These are phyloP conservation scores for Effrenium voratum DNA, from an alignment of 73 alveolate species.

Conservation along the genomic window DNA sequence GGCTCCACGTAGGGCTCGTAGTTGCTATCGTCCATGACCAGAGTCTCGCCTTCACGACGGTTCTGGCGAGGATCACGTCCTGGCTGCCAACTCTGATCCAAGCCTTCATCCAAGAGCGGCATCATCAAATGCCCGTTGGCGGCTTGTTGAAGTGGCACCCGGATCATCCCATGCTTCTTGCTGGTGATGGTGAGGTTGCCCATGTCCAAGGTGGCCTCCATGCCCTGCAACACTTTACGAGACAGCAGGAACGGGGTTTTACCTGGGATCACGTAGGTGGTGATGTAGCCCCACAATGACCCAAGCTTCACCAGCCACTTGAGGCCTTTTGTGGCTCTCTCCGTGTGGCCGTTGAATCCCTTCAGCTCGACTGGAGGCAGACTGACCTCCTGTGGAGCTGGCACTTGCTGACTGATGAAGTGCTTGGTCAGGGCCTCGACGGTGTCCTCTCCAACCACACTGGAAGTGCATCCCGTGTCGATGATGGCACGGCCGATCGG, in stretches of 20 bases:
- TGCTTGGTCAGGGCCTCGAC: neutral
- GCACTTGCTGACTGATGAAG: neutral
- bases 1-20: too few species aligned
- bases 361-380: conserved; percentile 43
- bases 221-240: conserved; percentile 5
- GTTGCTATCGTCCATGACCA: too few species aligned
- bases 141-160: neutral
- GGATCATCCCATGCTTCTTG: neutral
- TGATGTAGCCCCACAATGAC: neutral
- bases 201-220: conserved; percentile 19
- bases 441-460: neutral
- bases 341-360: neutral
- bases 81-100: too few species aligned
- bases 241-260: neutral
- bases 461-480: conserved; percentile 31
- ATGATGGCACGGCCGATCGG: neutral
- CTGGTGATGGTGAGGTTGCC: neutral
- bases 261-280: neutral
- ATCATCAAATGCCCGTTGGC: conserved; percentile 24
- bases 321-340: neutral
- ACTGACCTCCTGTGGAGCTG: neutral
- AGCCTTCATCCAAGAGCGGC: neutral
- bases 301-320: conserved; percentile 24
- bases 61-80: too few species aligned
- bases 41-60: too few species aligned